A percentile compares a stretch with the other conserved stretches of the same genome.
phyloP scores from a whole-genome alignment of 257 asterid genomes.

The Marsdenia floribunda region DNA sequence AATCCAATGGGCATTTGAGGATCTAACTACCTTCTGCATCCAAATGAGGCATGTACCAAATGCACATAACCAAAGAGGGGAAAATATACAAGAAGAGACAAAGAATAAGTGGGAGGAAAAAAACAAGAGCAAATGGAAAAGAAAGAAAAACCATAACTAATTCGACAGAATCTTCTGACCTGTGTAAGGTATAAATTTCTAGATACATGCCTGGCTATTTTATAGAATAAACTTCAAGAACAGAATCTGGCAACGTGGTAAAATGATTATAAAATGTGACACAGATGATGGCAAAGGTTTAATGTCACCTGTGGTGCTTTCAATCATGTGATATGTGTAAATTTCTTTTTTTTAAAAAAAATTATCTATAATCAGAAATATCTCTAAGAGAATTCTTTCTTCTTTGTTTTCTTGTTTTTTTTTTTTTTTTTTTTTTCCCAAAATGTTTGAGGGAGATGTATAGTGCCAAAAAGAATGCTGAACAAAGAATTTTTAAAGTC shows the following conservation, averaged over 20 bases:
- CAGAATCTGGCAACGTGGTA: not conserved
- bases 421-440: no score
- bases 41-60: not conserved
- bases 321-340: not conserved
- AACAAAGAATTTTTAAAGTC: not conserved
- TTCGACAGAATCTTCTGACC: not conserved
- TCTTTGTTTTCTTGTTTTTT: no score
- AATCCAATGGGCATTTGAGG: not conserved
- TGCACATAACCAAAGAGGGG: not conserved
- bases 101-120: not conserved
- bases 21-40: not conserved
- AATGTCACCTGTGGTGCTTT: not conserved
- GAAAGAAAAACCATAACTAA: no score
- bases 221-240: not conserved
- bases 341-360: not conserved
- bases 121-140: not conserved
- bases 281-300: not conserved
- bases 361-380: not conserved
- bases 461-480: not conserved
- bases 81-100: no score
- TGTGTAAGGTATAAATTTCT: not conserved
- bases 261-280: not conserved
- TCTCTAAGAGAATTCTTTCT: not conserved
- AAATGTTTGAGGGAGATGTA: not conserved
- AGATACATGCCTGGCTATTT: not conserved